Base-by-base conservation (phyloP, 371 early-diverging fungal genomes). In the Pancytospora philotis region DNA sequence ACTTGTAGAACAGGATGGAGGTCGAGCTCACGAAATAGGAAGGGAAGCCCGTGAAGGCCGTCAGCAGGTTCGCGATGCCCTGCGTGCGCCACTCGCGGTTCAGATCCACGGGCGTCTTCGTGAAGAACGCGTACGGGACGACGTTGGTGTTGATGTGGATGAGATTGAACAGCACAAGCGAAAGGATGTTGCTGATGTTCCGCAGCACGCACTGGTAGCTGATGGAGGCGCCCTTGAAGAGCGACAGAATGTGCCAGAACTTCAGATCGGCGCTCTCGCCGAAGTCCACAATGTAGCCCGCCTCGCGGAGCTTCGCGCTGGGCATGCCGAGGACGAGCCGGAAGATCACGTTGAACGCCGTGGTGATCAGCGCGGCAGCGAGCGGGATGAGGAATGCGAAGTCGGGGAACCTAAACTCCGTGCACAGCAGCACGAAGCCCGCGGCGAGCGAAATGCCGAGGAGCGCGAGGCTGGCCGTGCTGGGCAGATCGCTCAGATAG, bases 91-190 rank as follows among this genome's bases (percentile, higher is more conserved):
- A 62, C 57, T 72, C 72, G 16, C 36, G 36, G 25, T 69, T 67
- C 4, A 72, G 4, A 38, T 72, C 49, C 13, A 32, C 25, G 1
- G 10, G 13, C 6, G 36, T 58, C 13, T 48, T 45, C 13, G 57
- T 68, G 25, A 37, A 10, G 56, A 22, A 8, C 27, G 62, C 49
- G 58, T 66, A 72, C n/a, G 58, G 31, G 10, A 64, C 68, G 13
- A 72, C 28, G 56, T 72, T 72, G 27, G 65, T 64, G 6, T 70
- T 68, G 13, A 72, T 72, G 41, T 72, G 72, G n/a, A 72, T 68
- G 25, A 72, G 4, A 45, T 72, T 72, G 31, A 56, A 39, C 22
- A 67, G 16, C 38, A 51, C 34, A 1, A 68, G 4, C n/a, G 25
- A 34, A 31, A 69, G 28, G 16, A 72, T 72, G 3, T 70, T 41